Evolutionary conservation across 2,329 filamentous ascomycete genomes (phyloP).

Genomic region (Pezicula radicicola): DNA sequence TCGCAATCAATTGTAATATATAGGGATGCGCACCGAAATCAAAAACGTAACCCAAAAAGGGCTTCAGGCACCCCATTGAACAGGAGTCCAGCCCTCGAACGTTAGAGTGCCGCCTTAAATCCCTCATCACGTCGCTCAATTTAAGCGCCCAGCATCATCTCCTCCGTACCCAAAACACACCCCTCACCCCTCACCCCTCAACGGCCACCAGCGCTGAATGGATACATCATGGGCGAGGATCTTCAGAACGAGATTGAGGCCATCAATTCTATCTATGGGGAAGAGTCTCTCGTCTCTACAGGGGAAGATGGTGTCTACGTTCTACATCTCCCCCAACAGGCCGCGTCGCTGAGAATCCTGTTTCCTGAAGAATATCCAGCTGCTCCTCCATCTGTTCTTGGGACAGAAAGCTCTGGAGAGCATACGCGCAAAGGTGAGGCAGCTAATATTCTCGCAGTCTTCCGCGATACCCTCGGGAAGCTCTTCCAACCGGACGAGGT

Average conservation of each 20-base stretch:
- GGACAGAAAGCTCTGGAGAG: constrained; percentile 74
- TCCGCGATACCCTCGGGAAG: constrained; percentile 62
- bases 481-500: constrained; percentile 73
- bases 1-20: too few species aligned
- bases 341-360: constrained; percentile 56
- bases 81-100: not conserved
- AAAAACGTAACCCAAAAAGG: too few species aligned
- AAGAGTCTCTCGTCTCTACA: constrained; percentile 52
- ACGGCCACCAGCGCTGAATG: not conserved
- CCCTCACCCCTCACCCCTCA: not conserved
- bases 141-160: constrained; percentile 6
- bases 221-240: constrained; percentile 27
- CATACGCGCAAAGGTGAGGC: constrained; percentile 69
- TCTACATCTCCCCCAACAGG: constrained; percentile 61
- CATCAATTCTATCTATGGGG: constrained; percentile 81
- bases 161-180: not conserved
- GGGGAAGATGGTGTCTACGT: constrained; percentile 46
- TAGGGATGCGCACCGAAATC: too few species aligned
- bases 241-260: constrained; percentile 74
- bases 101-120: not conserved
- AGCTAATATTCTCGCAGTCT: constrained; percentile 64
- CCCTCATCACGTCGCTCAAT: not conserved
- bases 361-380: constrained; percentile 76
- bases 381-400: constrained; percentile 68
- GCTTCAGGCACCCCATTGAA: not conserved